Conservation (phyloP, 345 rosid species). For the Corchorus capsularis region DNA sequence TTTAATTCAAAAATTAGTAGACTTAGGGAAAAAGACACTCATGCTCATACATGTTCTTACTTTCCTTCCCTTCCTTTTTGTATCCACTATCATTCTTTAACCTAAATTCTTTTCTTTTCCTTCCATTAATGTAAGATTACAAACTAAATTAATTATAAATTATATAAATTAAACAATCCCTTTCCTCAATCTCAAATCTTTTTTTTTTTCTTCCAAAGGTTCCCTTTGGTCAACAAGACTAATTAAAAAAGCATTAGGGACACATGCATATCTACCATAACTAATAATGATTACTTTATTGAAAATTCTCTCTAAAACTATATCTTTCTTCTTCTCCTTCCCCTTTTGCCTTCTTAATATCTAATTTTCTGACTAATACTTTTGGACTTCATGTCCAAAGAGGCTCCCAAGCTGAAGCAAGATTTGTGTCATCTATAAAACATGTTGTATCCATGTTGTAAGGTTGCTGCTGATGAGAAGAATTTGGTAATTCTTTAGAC, state of each 20-base stretch:
- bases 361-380: background rate
- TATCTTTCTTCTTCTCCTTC: background rate
- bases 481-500: slow-evolving; percentile 28
- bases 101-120: no score
- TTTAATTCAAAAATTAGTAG: slow-evolving; percentile 22
- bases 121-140: slow-evolving; percentile 5
- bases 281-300: slow-evolving; percentile 19
- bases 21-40: slow-evolving; percentile 6
- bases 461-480: slow-evolving; percentile 30
- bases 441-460: slow-evolving; percentile 42
- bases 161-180: background rate
- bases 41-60: background rate
- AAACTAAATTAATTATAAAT: background rate
- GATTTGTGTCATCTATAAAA: slow-evolving; percentile 47
- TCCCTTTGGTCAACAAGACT: slow-evolving; percentile 18
- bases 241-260: background rate
- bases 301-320: background rate
- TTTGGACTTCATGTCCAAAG: slow-evolving; percentile 46
- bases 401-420: slow-evolving; percentile 54
- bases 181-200: slow-evolving; percentile 11
- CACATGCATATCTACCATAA: slow-evolving; percentile 16
- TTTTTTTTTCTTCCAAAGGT: background rate
- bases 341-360: background rate
- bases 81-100: background rate
- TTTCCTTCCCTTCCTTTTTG: background rate